These are phyloP conservation scores for Immersiella caudata DNA, from an alignment of 495 filamentous ascomycete species.

Conservation along the genomic window DNA sequence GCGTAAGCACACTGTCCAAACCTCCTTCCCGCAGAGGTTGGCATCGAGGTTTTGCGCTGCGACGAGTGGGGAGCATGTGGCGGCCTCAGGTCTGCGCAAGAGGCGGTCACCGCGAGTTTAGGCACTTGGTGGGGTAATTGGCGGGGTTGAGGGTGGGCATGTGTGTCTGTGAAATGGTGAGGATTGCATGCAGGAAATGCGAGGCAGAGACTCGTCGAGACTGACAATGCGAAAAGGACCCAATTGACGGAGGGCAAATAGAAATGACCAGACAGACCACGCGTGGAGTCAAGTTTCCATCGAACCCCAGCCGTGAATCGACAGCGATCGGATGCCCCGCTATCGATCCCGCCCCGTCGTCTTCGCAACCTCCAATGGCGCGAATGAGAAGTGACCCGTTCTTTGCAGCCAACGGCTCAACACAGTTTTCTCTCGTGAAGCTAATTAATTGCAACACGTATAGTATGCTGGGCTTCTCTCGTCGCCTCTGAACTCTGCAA, in stretches of 20 bases:
- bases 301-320: constrained; percentile 11
- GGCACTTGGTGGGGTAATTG: constrained; percentile 23
- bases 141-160: constrained; percentile 6
- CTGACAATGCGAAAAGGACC: background rate
- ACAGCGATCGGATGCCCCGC: constrained; percentile 14
- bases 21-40: background rate
- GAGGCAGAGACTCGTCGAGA: constrained; percentile 3
- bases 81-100: constrained; percentile 11
- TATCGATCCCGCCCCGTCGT: background rate
- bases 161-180: constrained; percentile 10
- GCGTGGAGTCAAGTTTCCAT: constrained; percentile 4
- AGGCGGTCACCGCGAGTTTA: constrained; percentile 30
- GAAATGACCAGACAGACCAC: background rate
- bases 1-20: background rate
- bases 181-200: constrained; percentile 19
- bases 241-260: constrained; percentile 8
- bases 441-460: background rate
- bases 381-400: constrained; percentile 1
- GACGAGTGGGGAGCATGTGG: background rate
- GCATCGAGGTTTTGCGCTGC: background rate
- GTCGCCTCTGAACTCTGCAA: background rate
- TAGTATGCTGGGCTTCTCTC: background rate
- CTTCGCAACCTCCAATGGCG: background rate
- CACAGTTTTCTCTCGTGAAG: background rate
- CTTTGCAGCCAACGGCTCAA: constrained; percentile 6